Percentiles rank a stretch among this genome's conserved stretches.
Evolutionary conservation across 2,329 filamentous ascomycete genomes (phyloP).

Genomic region (Cryphonectria parasitica): DNA sequence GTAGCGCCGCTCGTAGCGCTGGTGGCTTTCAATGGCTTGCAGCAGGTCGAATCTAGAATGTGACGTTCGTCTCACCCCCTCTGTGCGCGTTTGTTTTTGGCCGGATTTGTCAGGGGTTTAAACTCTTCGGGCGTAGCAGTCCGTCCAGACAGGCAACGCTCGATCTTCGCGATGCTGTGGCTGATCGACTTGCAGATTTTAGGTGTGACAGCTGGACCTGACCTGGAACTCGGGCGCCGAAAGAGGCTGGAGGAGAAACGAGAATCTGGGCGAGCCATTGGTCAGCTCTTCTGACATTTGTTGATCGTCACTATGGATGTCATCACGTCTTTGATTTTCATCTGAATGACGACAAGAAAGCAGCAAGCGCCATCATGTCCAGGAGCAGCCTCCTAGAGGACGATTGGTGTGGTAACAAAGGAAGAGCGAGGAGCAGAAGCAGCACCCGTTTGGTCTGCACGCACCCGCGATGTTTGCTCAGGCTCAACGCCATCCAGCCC

Average conservation of each 20-base stretch:
- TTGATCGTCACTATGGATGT: not conserved
- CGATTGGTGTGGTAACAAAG: not conserved
- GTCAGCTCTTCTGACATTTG: not conserved
- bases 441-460: not conserved
- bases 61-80: not conserved
- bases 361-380: not conserved
- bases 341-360: not conserved
- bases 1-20: not conserved
- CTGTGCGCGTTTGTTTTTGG: not conserved
- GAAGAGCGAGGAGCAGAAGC: too few species aligned
- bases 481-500: not conserved
- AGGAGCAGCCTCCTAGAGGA: not conserved
- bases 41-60: not conserved
- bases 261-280: not conserved
- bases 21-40: not conserved
- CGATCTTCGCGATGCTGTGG: not conserved
- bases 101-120: not conserved
- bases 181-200: not conserved
- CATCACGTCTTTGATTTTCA: not conserved
- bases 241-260: not conserved
- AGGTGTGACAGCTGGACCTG: constrained; percentile 1
- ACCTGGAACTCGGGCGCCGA: not conserved
- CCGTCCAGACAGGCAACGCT: not conserved
- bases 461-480: constrained; percentile 1
- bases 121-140: not conserved